Evolutionary conservation across 371 early-diverging fungal genomes (phyloP).

Genomic region (Smittium mucronatum): DNA sequence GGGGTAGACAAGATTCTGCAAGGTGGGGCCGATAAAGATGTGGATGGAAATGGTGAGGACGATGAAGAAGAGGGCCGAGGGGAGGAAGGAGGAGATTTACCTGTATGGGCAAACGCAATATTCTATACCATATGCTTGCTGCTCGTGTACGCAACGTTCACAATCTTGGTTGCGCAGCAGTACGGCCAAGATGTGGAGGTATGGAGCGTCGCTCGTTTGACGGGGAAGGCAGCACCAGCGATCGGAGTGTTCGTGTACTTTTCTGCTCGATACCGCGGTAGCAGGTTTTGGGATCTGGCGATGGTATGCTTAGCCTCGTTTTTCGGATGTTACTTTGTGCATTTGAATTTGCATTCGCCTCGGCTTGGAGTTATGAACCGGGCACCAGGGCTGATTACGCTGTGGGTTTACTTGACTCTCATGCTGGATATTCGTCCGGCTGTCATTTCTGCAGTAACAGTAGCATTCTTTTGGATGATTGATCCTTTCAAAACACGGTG

Average conservation of each 20-base stretch:
- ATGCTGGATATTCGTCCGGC: conserved; percentile 26
- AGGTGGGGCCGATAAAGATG: not conserved
- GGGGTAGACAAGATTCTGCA: not conserved
- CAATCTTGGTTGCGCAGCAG: conserved; percentile 31
- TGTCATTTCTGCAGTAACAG: conserved; percentile 19
- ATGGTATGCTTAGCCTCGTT: conserved; percentile 21
- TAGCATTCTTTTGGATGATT: conserved; percentile 20
- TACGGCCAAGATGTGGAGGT: conserved; percentile 21
- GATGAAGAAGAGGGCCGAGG: conserved; percentile 14
- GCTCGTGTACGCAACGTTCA: conserved; percentile 26
- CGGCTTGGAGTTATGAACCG: conserved; percentile 32
- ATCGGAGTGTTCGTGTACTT: conserved; percentile 25
- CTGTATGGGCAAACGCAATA: conserved; percentile 21
- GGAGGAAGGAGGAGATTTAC: conserved; percentile 12
- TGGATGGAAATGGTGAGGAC: conserved; percentile 9
- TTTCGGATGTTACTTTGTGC: conserved; percentile 30
- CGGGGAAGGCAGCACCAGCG: conserved; percentile 19
- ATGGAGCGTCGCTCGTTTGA: conserved; percentile 13
- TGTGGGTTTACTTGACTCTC: conserved; percentile 32
- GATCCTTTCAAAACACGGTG: conserved; percentile 24
- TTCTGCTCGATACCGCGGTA: conserved; percentile 17
- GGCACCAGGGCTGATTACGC: conserved; percentile 29
- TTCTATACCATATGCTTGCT: conserved; percentile 23
- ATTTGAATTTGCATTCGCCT: conserved; percentile 30
- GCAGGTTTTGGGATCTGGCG: conserved; percentile 14